These are phyloP conservation scores for Asterophora parasitica DNA, from an alignment of 768 basidiomycete genomes.

Conservation along the genomic window DNA sequence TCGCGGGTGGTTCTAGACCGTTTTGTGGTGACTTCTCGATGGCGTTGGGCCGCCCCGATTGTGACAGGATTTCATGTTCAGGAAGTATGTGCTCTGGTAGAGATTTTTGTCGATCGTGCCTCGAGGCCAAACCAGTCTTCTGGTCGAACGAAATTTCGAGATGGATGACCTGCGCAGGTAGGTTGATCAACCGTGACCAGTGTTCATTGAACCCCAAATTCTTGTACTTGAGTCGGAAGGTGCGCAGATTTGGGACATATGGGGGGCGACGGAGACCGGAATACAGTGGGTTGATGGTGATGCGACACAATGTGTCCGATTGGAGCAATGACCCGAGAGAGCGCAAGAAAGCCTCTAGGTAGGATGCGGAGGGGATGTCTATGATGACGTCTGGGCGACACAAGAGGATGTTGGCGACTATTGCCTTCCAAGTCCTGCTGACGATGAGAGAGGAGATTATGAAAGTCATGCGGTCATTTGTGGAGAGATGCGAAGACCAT, in stretches of 20 bases:
- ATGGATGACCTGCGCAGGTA: constrained; percentile 16
- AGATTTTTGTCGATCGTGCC: no score
- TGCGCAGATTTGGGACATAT: constrained; percentile 18
- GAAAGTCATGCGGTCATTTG: constrained; percentile 24
- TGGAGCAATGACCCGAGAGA: constrained; percentile 7
- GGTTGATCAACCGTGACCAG: constrained; percentile 16
- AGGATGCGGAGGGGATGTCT: constrained; percentile 26
- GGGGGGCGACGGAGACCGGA: constrained; percentile 16
- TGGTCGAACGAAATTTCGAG: constrained; percentile 17
- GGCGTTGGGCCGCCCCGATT: no score
- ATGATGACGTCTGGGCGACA: no score
- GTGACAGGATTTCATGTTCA: no score
- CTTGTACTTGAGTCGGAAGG: constrained; percentile 17
- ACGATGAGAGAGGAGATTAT: constrained; percentile 27
- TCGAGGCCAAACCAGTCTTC: not conserved
- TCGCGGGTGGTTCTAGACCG: no score
- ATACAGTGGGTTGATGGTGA: constrained; percentile 15
- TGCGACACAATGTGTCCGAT: constrained; percentile 2
- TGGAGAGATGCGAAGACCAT: constrained; percentile 26
- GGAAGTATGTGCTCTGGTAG: no score
- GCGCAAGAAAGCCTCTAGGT: constrained; percentile 13
- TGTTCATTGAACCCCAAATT: constrained; percentile 16
- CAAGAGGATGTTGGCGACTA: constrained; percentile 26
- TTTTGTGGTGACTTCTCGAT: no score
- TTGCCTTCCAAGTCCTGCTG: constrained; percentile 23